phyloP scores from a whole-genome alignment of 352 stramenopile genomes.

The Globisporangium yorkense region DNA sequence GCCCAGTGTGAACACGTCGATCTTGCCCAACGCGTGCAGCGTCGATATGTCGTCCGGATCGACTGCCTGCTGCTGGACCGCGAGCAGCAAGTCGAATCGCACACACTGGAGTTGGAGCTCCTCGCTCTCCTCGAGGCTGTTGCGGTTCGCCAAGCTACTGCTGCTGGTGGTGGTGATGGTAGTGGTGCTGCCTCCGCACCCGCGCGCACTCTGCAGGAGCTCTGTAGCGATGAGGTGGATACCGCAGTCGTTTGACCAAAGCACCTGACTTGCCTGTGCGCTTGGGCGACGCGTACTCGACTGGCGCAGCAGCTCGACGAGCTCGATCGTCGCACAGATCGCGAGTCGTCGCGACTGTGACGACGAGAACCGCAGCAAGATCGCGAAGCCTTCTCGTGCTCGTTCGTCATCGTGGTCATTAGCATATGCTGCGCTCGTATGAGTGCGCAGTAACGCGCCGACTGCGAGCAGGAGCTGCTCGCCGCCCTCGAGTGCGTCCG shows the following conservation, averaged over 20 bases:
- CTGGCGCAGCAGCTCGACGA: background rate
- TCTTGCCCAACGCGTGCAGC: background rate
- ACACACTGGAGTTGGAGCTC: background rate
- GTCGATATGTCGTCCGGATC: background rate
- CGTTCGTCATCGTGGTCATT: background rate
- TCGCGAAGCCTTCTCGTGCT: background rate
- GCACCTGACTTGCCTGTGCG: background rate
- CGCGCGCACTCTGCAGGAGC: background rate
- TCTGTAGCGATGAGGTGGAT: background rate
- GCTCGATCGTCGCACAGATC: constrained; percentile 1
- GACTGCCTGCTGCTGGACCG: background rate
- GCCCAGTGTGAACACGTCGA: background rate
- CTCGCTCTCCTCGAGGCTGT: background rate
- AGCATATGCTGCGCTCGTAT: too few relatives aligned
- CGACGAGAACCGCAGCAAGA: background rate
- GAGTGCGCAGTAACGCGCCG: background rate
- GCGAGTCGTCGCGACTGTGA: background rate
- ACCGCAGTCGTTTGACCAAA: background rate
- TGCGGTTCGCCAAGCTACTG: background rate
- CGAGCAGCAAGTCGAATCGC: constrained; percentile 4
- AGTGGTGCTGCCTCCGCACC: background rate
- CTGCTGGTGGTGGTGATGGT: too few relatives aligned
- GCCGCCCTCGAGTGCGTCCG: background rate
- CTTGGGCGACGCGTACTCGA: background rate
- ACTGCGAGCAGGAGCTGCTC: background rate